These are phyloP conservation scores for Eleusine indica DNA, from an alignment of 176 grass and related monocot species.

Conservation along the genomic window DNA sequence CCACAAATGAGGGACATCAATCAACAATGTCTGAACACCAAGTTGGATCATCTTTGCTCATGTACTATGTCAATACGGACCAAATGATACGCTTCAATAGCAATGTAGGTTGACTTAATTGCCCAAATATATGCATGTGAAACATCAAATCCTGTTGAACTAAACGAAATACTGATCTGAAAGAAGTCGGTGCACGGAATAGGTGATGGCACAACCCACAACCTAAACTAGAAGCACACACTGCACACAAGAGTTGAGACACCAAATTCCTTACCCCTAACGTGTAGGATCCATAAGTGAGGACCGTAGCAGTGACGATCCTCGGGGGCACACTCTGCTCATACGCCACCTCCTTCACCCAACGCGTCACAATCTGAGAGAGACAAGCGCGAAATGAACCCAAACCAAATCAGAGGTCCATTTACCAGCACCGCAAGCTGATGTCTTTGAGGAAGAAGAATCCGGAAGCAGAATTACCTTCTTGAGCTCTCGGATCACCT, in stretches of 20 bases:
- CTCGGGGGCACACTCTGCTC: constrained; percentile 36
- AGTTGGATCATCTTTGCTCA: not conserved
- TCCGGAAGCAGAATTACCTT: constrained; percentile 33
- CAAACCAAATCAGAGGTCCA: not conserved
- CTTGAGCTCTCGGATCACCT: constrained; percentile 60
- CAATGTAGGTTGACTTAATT: too few relatives aligned
- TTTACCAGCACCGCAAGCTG: not conserved
- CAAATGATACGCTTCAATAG: too few relatives aligned
- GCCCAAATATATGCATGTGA: too few relatives aligned
- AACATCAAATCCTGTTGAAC: not conserved
- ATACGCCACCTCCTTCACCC: constrained; percentile 57
- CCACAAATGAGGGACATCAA: not conserved
- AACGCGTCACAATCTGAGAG: constrained; percentile 58
- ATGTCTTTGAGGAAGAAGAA: not conserved
- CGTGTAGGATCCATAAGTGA: constrained; percentile 73
- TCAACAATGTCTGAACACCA: not conserved
- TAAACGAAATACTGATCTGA: too few relatives aligned
- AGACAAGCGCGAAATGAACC: not conserved
- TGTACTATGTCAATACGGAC: not conserved
- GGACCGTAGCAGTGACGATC: constrained; percentile 42
- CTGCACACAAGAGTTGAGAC: too few relatives aligned
- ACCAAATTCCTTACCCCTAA: constrained; percentile 55
- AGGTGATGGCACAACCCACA: not conserved
- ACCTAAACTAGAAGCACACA: too few relatives aligned
- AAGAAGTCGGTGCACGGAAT: not conserved